Base-by-base conservation (phyloP, 1,139 yeast genomes). In the Yamadazyma triangularis region DNA sequence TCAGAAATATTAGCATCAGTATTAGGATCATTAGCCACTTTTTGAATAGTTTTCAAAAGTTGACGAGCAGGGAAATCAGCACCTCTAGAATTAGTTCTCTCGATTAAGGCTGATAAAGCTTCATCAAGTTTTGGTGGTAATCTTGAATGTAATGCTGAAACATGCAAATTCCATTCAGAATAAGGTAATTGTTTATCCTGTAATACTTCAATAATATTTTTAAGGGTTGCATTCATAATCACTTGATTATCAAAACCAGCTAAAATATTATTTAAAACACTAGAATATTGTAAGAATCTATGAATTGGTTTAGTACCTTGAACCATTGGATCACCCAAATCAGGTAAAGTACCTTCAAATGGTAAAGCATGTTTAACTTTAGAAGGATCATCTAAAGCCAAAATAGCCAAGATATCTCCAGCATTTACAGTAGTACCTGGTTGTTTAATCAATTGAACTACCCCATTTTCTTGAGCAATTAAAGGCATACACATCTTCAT, bases 401-500 rank as follows among this genome's bases (percentile, higher is more conserved):
- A 71, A 41, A 91, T 91, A 20, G 97, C 98, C 53, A 91, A 76
- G 41, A 93, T 89, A 54, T 91, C 98, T 62, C 98, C 98, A 29
- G 97, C 96, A 50, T 78, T 78, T 39, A 91, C 83, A 24, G 95
- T 87, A 8, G 96, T 82, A 36, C 99, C 99, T n/a, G 98, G 97
- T 62, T 93, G 98, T 60, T 91, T 89, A 53, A 91, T 78, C 32
- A 88, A 70, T 65, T 91, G 96, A 31, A 89, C 88, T 38, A 77
- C 70, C 71, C 99, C 99, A 51, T 85, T 82, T 59, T 89, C 98
- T 58, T 79, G 87, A 21, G 96, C 91, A 51, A 87, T 70, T 51
- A 89, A 71, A 31, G 94, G 94, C 93, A 85, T 85, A 58, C 85
- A 83, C 97, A 89, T 89, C 64, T 91, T 91, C 99, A 91, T 91